These are phyloP conservation scores for Hymenochaete sp. DNA, from an alignment of 1,284 basidiomycete genomes.

Conservation along the genomic window DNA sequence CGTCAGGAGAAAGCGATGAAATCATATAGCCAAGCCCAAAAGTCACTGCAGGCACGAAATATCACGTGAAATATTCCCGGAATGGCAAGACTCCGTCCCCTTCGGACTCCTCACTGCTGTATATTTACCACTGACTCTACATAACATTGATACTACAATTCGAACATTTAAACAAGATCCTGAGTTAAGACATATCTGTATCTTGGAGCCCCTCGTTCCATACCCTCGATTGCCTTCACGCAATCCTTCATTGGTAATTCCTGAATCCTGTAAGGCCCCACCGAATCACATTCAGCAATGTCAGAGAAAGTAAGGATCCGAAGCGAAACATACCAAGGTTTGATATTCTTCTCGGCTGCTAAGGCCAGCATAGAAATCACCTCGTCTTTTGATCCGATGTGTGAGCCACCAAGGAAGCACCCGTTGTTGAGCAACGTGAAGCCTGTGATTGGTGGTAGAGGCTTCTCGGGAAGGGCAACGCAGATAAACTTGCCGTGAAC, in stretches of 20 bases:
- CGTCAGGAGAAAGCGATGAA: no score
- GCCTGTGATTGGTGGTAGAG: constrained; percentile 31
- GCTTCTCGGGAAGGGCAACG: constrained; percentile 44
- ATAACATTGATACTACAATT: no score
- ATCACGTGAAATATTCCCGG: no score
- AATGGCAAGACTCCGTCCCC: no score
- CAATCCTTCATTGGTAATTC: constrained; percentile 53
- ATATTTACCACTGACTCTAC: no score
- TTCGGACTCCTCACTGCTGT: no score
- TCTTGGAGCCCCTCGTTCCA: constrained; percentile 43
- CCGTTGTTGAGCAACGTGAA: constrained; percentile 33
- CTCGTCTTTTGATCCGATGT: constrained; percentile 60
- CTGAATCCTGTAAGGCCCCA: constrained; percentile 27
- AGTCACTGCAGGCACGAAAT: no score
- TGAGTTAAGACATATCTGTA: constrained; percentile 45
- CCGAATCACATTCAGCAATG: neutral
- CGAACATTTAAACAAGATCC: constrained; percentile 24
- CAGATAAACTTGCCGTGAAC: constrained; percentile 48
- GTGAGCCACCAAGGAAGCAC: constrained; percentile 33
- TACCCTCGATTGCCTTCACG: constrained; percentile 42
- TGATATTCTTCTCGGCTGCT: constrained; percentile 45
- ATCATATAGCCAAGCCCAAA: no score
- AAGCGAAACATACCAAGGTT: constrained; percentile 30
- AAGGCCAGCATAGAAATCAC: constrained; percentile 51
- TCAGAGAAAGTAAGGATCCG: neutral